phyloP scores from a whole-genome alignment of 2,329 filamentous ascomycete genomes.

The Fusarium dlaminii region DNA sequence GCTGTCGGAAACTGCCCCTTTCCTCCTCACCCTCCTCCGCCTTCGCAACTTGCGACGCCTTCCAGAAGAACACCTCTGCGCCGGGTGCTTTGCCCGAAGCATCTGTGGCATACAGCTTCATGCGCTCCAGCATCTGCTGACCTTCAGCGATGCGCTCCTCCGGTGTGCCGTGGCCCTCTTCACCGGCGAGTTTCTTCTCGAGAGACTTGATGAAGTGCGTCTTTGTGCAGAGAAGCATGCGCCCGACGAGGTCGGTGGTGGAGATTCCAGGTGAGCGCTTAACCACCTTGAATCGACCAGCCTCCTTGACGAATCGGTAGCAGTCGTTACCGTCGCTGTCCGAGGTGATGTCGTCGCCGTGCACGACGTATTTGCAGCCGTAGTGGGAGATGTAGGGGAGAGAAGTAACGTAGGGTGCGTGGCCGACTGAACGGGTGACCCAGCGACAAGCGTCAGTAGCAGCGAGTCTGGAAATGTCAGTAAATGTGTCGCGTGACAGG shows the following conservation, averaged over 20 bases:
- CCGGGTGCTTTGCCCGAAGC: constrained; percentile 81
- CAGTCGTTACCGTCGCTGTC: constrained; percentile 94
- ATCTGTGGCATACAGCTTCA: constrained; percentile 88
- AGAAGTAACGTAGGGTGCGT: constrained; percentile 94
- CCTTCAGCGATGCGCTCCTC: constrained; percentile 73
- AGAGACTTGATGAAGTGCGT: constrained; percentile 91
- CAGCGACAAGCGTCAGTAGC: constrained; percentile 96
- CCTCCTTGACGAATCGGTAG: constrained; percentile 96
- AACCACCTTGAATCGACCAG: constrained; percentile 93
- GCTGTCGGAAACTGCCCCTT: constrained; percentile 69
- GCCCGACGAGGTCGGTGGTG: constrained; percentile 96
- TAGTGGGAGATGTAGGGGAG: constrained; percentile 95
- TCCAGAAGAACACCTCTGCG: constrained; percentile 88
- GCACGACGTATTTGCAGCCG: constrained; percentile 94
- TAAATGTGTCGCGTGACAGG: not conserved
- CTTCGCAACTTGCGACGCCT: constrained; percentile 61
- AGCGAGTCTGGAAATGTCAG: constrained; percentile 67
- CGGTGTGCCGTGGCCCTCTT: constrained; percentile 75
- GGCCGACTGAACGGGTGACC: constrained; percentile 83
- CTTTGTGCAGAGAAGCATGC: constrained; percentile 96
- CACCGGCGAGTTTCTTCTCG: constrained; percentile 71
- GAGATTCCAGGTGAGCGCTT: constrained; percentile 96
- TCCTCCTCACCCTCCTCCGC: constrained; percentile 61
- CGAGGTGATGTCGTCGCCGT: constrained; percentile 96
- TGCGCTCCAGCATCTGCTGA: constrained; percentile 79